These are phyloP conservation scores for Phytophthora idaei DNA, from an alignment of 352 stramenopile genomes.

Conservation along the genomic window DNA sequence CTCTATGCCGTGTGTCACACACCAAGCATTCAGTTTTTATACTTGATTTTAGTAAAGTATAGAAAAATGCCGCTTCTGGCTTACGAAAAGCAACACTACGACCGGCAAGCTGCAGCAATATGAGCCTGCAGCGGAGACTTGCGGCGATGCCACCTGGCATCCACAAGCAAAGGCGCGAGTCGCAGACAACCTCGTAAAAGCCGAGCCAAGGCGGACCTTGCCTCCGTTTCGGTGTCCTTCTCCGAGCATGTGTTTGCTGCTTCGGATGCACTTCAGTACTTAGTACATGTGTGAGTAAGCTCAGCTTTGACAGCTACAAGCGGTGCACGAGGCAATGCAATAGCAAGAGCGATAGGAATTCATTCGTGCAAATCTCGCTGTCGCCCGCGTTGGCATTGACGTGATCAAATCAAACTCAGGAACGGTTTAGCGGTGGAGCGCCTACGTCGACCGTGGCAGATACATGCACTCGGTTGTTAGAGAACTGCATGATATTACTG, in stretches of 20 bases:
- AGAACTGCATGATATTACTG: constrained; percentile 33
- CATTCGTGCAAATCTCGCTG: constrained; percentile 29
- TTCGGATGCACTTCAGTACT: constrained; percentile 15
- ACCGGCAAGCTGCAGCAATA: constrained; percentile 12
- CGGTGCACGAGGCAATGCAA: too few relatives aligned
- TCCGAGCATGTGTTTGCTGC: constrained; percentile 16
- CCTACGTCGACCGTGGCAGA: background rate
- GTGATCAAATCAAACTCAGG: background rate
- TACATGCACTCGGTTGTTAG: constrained; percentile 1
- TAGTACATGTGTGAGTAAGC: background rate
- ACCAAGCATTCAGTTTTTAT: constrained; percentile 26
- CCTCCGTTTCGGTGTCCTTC: constrained; percentile 13
- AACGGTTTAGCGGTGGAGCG: background rate
- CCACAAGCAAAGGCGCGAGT: constrained; percentile 8
- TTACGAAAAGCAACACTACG: constrained; percentile 15
- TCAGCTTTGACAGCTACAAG: background rate
- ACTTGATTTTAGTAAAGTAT: constrained; percentile 7
- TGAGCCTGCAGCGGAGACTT: constrained; percentile 20
- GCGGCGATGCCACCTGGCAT: constrained; percentile 8
- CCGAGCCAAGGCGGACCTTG: constrained; percentile 18
- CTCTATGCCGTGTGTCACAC: constrained; percentile 33
- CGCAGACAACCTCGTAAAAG: constrained; percentile 20
- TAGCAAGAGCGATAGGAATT: constrained; percentile 1
- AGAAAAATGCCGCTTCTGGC: constrained; percentile 1
- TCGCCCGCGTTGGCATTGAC: background rate